These are phyloP conservation scores for Spongospora subterranea DNA, from an alignment of 208 protist species.

Conservation along the genomic window DNA sequence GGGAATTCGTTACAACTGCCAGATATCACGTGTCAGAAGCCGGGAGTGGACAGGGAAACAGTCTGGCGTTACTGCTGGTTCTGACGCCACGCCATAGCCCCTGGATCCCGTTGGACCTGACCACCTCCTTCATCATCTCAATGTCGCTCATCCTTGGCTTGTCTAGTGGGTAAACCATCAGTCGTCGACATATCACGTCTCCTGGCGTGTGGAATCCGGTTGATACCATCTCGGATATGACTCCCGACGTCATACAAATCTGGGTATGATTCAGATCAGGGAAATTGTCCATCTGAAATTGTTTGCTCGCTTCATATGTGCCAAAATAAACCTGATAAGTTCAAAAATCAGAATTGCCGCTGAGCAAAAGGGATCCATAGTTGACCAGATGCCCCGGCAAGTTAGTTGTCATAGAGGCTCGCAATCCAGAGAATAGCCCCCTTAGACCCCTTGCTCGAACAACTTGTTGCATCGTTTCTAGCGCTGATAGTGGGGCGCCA, in stretches of 20 bases:
- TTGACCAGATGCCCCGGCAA: constrained; percentile 16
- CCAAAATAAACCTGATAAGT: not conserved
- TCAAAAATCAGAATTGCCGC: not conserved
- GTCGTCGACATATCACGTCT: not conserved
- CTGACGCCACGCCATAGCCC: constrained; percentile 12
- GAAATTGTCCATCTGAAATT: constrained; percentile 2
- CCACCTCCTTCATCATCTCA: not conserved
- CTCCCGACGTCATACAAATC: constrained; percentile 31
- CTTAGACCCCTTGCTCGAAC: not conserved
- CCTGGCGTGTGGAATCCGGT: constrained; percentile 50
- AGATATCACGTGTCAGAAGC: not conserved
- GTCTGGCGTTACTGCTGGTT: constrained; percentile 48
- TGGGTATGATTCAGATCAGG: not conserved
- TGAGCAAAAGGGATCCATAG: not conserved
- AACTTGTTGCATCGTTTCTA: not conserved
- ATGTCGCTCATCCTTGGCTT: not conserved
- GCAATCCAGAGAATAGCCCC: constrained; percentile 8
- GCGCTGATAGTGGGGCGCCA: not conserved
- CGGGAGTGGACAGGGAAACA: not conserved
- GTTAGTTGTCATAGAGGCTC: constrained; percentile 23
- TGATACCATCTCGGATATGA: constrained; percentile 1
- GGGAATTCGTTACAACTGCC: not conserved
- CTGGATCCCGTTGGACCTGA: not conserved
- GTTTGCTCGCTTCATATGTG: constrained; percentile 11
- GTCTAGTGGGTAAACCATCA: constrained; percentile 45